phyloP scores from a whole-genome alignment of 2,329 filamentous ascomycete species.

The Diaporthe australafricana region DNA sequence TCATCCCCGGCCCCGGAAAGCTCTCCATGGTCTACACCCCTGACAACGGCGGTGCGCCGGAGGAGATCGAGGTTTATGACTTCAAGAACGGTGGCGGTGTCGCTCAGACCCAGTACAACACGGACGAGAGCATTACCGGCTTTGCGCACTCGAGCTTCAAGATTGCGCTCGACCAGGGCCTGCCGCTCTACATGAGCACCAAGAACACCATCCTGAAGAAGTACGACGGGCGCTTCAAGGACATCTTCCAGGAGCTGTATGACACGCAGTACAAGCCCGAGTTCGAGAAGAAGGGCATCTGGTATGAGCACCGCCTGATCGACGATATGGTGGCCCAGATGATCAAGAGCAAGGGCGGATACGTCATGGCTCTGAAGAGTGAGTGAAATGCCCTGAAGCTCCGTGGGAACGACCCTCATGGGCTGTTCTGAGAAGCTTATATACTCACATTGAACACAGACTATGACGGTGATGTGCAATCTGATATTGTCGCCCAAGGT shows the following conservation, averaged over 20 bases:
- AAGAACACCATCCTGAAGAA: constrained; percentile 99
- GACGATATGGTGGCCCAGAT: constrained; percentile 99
- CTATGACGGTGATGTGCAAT: constrained; percentile 99
- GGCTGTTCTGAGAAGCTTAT: too few relatives aligned
- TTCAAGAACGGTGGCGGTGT: constrained; percentile 90
- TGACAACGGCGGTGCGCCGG: constrained; percentile 77
- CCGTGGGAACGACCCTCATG: neutral
- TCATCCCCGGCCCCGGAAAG: constrained; percentile 85
- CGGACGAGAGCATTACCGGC: constrained; percentile 91
- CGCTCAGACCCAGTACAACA: constrained; percentile 98
- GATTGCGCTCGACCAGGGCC: constrained; percentile 85
- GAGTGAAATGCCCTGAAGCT: constrained; percentile 51
- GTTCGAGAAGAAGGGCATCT: constrained; percentile 93
- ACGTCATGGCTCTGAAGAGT: constrained; percentile 99
- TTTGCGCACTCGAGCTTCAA: constrained; percentile 98
- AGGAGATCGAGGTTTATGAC: constrained; percentile 90
- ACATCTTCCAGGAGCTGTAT: constrained; percentile 98
- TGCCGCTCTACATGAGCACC: constrained; percentile 99
- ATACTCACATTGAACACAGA: constrained; percentile 62
- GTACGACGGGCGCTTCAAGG: constrained; percentile 99
- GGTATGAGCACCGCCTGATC: constrained; percentile 99
- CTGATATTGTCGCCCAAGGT: constrained; percentile 96
- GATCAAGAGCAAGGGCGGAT: constrained; percentile 98
- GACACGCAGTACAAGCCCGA: constrained; percentile 86
- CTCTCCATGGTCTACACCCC: constrained; percentile 95